phyloP scores from a whole-genome alignment of 2,329 filamentous ascomycete genomes.

The Fusarium camptoceras region DNA sequence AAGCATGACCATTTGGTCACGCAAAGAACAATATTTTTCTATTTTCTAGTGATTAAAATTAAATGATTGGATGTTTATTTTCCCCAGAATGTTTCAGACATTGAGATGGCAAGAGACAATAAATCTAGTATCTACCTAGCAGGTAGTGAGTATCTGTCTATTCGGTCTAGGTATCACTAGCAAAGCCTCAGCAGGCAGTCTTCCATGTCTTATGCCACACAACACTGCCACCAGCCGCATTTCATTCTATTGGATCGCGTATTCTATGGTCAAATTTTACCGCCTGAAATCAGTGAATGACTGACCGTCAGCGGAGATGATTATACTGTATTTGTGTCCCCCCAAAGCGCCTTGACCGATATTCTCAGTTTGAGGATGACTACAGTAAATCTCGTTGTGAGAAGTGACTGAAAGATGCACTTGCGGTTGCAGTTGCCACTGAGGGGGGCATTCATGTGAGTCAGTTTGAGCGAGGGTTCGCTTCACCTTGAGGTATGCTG shows the following conservation, averaged over 20 bases:
- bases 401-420: constrained; percentile 13
- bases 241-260: constrained; percentile 9
- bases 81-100: constrained; percentile 1
- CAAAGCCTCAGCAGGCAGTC: constrained; percentile 29
- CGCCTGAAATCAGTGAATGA: background rate
- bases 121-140: background rate
- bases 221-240: constrained; percentile 29
- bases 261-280: background rate
- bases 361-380: constrained; percentile 22
- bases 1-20: constrained; percentile 42
- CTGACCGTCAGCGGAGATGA: constrained; percentile 8
- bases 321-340: constrained; percentile 7
- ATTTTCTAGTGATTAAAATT: background rate
- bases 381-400: constrained; percentile 3
- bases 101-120: constrained; percentile 14
- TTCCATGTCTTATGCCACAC: constrained; percentile 21
- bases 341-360: constrained; percentile 33
- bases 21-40: constrained; percentile 16
- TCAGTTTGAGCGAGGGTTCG: constrained; percentile 27
- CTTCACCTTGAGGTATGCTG: background rate
- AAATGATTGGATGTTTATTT: constrained; percentile 1
- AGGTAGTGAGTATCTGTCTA: background rate
- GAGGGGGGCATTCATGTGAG: constrained; percentile 27
- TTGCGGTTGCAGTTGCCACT: constrained; percentile 15
- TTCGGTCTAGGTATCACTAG: constrained; percentile 10